Evolutionary conservation across 345 rosid species (phyloP), one percentile per base, ranked within the genome.

Genomic region (Trapa bicornis): DNA sequence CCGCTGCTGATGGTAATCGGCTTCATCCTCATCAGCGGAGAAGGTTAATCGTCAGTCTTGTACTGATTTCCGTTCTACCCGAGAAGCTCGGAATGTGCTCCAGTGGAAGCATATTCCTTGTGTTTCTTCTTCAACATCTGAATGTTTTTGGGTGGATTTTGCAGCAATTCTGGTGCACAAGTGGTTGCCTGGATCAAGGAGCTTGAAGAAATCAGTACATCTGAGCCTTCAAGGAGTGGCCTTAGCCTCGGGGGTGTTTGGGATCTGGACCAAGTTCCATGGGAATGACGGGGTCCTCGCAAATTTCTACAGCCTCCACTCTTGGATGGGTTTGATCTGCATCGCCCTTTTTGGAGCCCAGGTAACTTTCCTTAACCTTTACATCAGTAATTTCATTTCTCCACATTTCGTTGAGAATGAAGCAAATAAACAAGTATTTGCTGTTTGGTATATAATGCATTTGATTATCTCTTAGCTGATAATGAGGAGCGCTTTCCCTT

Each of bases 241-340:
- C 70, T 79, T 93, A 79, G 92, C 77, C 72, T 85, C 75, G 78
- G 97, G 94, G 79, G 36, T 87, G 32, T 86, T 85, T 68, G 98
- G 98, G 68, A 84, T 93, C 45, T 93, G 98, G 97, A 88, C 92
- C 4, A 93, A 79, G 78, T 93, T 93, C 66, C 92, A 81, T 12
- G 80, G 81, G 17, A 58, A 77, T 38, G 71, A 76, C 35, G 98
- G 98, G 16, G 36, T 88, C 60, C 76, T 87, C 60, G 88, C 92
- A 43, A 90, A 93, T 76, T 93, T 93, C 84, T 90, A 78, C 41
- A 90, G 88, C 74, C 83, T 93, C 66, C 98, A 93, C 84, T 93
- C 97, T 76, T 93, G 98, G 98, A 90, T 90, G 94, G 98, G 98
- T 57, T 81, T 93, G 71, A 68, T 85, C 81, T 93, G 94, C 74